Evolutionary conservation across 2,329 filamentous ascomycete species (phyloP), one percentile per base, ranked within the genome.

Genomic region (Fusarium armeniacum): DNA sequence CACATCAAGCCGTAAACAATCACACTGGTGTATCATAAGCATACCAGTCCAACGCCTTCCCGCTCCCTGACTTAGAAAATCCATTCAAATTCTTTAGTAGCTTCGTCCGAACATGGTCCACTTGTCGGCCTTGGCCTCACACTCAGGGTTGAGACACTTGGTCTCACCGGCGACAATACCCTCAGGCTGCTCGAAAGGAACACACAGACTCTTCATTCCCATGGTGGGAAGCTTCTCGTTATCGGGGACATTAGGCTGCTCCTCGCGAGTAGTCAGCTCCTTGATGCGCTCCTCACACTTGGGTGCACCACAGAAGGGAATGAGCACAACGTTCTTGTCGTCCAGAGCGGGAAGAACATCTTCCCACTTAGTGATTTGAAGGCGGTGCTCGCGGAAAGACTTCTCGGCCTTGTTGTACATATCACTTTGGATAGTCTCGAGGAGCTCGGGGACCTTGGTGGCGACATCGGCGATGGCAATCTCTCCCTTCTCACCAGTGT

Each of bases 241-340:
- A 68, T 87, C 86, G 50, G 86, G 83, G 35, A 83, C 78, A 52
- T 82, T 81, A 57, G 84, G 81, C 73, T 85, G 88, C 57, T 89
- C 85, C 61, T 90, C 90, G 73, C 91, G 91, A 44, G 92, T 93
- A 68, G 93, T 97, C 78, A 94, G 86, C 59, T 97, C 93, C 88
- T 98, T 98, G 84, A 98, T 93, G 80, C 93, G 89, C 75, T 98
- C 95, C 82, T 98, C 95, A 77, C 95, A 98, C 78, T 92, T 89
- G 71, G 83, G 82, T 36, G 88, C 91, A 67, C 94, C 84, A 79
- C 97, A 99, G 85, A 93, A 92, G 55, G 95, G 95, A 71, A 98
- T 97, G 64, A 98, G 84, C 44, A 97, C 90, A 44, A 98, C 90
- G 77, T 98, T 97, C 87, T 97, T 97, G 78, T 87, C 85, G 80